phyloP scores from a whole-genome alignment of 768 basidiomycete species.

The Tubosaeta sp. region DNA sequence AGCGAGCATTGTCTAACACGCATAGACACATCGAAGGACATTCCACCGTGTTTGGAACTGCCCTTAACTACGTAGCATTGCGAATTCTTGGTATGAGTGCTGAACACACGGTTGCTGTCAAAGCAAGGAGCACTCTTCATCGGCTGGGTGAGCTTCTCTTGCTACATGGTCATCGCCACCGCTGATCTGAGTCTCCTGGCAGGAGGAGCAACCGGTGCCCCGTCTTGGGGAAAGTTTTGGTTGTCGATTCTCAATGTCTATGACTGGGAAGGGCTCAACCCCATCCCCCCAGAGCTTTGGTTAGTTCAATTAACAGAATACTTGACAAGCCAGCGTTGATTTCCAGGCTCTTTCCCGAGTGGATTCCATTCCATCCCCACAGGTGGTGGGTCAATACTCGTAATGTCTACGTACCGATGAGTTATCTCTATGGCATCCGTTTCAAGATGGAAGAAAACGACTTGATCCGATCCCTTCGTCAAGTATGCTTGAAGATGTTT shows the following conservation, averaged over 20 bases:
- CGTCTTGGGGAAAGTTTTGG: conserved; percentile 98
- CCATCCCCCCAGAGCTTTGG: conserved; percentile 91
- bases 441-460: conserved; percentile 70
- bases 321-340: conserved; percentile 1
- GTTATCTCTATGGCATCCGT: conserved; percentile 70
- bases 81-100: conserved; percentile 81
- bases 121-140: conserved; percentile 79
- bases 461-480: conserved; percentile 68
- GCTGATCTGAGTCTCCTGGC: background rate
- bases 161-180: background rate
- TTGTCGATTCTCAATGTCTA: conserved; percentile 88
- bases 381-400: conserved; percentile 98
- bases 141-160: conserved; percentile 55
- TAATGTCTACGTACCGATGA: conserved; percentile 89
- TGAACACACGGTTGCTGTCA: conserved; percentile 81
- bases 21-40: conserved; percentile 87
- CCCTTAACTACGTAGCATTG: conserved; percentile 83
- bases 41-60: conserved; percentile 93
- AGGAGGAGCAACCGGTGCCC: conserved; percentile 76
- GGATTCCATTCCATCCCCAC: conserved; percentile 90
- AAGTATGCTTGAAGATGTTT: conserved; percentile 42
- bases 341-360: conserved; percentile 82
- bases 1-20: conserved; percentile 1
- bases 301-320: conserved; percentile 28
- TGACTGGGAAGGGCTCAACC: conserved; percentile 93